phyloP scores from a whole-genome alignment of 768 basidiomycete species.

The Gloeostereum incarnatum region DNA sequence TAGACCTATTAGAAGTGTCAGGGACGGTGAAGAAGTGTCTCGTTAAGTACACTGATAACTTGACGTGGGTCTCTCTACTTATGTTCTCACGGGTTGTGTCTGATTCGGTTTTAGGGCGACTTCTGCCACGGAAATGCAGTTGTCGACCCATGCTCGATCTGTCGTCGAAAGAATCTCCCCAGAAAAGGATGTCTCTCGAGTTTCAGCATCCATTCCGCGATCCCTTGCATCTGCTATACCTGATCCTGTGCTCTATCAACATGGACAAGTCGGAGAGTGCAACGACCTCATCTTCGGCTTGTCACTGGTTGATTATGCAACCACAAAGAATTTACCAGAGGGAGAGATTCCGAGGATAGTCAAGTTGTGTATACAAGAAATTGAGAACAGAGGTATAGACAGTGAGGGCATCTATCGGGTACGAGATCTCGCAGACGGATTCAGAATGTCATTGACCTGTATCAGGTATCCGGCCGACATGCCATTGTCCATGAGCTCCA shows the following conservation, averaged over 20 bases:
- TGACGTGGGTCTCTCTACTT: slow-evolving; percentile 41
- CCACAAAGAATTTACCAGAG: slow-evolving; percentile 63
- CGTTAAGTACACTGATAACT: slow-evolving; percentile 70
- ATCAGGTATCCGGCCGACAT: slow-evolving; percentile 75
- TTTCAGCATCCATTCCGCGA: slow-evolving; percentile 49
- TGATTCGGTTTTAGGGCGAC: slow-evolving; percentile 52
- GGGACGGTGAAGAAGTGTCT: slow-evolving; percentile 53
- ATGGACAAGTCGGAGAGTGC: slow-evolving; percentile 77
- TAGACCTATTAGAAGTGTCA: too few species aligned
- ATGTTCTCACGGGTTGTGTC: neutral
- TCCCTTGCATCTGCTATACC: slow-evolving; percentile 59
- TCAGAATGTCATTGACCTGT: slow-evolving; percentile 6
- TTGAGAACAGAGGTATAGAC: slow-evolving; percentile 72
- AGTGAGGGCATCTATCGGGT: slow-evolving; percentile 79
- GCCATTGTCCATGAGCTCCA: slow-evolving; percentile 80
- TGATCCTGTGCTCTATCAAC: slow-evolving; percentile 65
- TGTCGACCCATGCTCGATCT: slow-evolving; percentile 55
- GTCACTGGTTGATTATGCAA: slow-evolving; percentile 82
- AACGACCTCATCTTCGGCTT: slow-evolving; percentile 87
- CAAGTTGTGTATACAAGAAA: slow-evolving; percentile 69
- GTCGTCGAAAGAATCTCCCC: slow-evolving; percentile 62
- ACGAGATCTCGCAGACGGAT: slow-evolving; percentile 12
- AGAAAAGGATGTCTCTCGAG: slow-evolving; percentile 53
- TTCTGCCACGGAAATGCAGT: slow-evolving; percentile 61
- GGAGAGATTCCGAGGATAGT: slow-evolving; percentile 75